Conservation (phyloP, 2,329 filamentous ascomycete genomes). For the Truncatella angustata region DNA sequence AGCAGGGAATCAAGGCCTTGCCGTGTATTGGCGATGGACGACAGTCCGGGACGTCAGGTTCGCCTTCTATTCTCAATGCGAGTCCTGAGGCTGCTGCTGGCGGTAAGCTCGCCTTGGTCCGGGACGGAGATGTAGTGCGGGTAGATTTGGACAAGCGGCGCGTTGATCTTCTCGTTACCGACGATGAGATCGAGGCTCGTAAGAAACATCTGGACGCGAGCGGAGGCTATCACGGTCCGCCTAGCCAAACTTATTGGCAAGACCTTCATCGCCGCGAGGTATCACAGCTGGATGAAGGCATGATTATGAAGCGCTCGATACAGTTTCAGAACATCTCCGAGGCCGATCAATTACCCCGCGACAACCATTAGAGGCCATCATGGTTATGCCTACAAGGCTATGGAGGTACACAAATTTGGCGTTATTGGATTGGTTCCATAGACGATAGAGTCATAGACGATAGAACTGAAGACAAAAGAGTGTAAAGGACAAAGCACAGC, state of each 20-base stretch:
- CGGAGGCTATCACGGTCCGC: constrained; percentile 35
- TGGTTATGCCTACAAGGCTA: no score
- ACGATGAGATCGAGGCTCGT: constrained; percentile 39
- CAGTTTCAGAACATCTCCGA: constrained; percentile 6
- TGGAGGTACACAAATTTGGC: no score
- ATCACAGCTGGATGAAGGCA: not conserved
- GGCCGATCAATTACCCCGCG: not conserved
- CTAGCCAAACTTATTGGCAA: constrained; percentile 49
- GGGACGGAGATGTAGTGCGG: constrained; percentile 46
- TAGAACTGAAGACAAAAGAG: no score
- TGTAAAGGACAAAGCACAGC: no score
- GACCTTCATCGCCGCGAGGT: constrained; percentile 30
- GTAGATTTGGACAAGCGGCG: constrained; percentile 48
- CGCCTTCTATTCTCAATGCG: constrained; percentile 54
- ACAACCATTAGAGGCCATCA: constrained; percentile 9
- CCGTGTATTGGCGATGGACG: constrained; percentile 53
- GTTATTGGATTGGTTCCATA: no score
- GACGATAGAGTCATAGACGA: no score
- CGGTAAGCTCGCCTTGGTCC: constrained; percentile 49
- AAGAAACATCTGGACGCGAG: constrained; percentile 33
- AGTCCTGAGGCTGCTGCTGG: constrained; percentile 53
- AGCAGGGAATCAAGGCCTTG: constrained; percentile 43
- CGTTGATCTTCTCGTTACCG: constrained; percentile 44
- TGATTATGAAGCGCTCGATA: constrained; percentile 5
- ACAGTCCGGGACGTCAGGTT: constrained; percentile 54